phyloP scores from a whole-genome alignment of 805 yeast species.

The Kluyveromyces lactis region DNA sequence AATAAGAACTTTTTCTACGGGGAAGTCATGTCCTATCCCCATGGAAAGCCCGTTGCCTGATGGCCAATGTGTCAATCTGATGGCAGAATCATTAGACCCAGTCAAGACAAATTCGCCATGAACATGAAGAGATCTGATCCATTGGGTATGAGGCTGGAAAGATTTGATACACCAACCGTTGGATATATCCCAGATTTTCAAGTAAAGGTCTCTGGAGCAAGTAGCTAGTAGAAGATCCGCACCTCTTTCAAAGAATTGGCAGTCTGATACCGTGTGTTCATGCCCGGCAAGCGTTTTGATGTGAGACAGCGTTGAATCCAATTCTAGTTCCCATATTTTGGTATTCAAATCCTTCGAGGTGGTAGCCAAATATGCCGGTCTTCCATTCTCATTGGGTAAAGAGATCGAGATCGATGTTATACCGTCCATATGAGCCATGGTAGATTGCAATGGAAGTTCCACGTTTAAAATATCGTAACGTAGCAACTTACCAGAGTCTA shows the following conservation, averaged over 20 bases:
- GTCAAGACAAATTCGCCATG: constrained; percentile 55
- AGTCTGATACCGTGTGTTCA: constrained; percentile 72
- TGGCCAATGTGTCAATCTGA: constrained; percentile 55
- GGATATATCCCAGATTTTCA: constrained; percentile 57
- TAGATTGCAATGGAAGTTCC: constrained; percentile 50
- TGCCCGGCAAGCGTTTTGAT: constrained; percentile 70
- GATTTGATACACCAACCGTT: constrained; percentile 62
- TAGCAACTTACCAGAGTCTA: constrained; percentile 63
- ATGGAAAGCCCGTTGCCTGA: constrained; percentile 61
- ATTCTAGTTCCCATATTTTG: constrained; percentile 38
- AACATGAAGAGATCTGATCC: constrained; percentile 67
- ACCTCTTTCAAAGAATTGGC: constrained; percentile 38
- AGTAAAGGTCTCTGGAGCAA: constrained; percentile 54
- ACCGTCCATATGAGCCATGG: constrained; percentile 69
- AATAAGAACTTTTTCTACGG: constrained; percentile 63
- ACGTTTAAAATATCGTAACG: constrained; percentile 63
- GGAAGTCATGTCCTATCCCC: constrained; percentile 75
- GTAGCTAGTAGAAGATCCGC: constrained; percentile 45
- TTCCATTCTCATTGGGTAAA: constrained; percentile 8
- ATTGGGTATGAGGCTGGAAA: constrained; percentile 75
- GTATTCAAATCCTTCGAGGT: constrained; percentile 45
- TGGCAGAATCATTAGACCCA: constrained; percentile 72
- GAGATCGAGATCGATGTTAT: constrained; percentile 32
- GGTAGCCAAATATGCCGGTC: constrained; percentile 30
- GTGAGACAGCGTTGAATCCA: constrained; percentile 40